Evolutionary conservation across 192 early-diverging fungal genomes (phyloP), one percentile per base, ranked within the genome.

Genomic region (Powellomyces hirtus): DNA sequence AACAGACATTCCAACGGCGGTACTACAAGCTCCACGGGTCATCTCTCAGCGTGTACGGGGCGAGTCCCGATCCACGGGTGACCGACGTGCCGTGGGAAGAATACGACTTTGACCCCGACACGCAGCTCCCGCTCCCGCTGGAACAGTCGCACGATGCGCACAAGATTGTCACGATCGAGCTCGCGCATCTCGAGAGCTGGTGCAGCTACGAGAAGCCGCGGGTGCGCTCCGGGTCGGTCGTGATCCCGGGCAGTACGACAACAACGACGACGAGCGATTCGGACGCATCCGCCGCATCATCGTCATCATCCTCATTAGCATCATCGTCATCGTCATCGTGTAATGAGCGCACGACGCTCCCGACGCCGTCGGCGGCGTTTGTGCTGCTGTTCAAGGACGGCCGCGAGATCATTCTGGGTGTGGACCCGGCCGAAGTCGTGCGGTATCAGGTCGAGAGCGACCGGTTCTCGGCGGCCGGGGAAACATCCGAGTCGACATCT

Each of bases 301-400:
- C 18, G 44, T 46, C 44, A 22, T 16, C 22, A 46, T 46, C 44
- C 44, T n/a, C n/a, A n/a, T n/a, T n/a, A n/a, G n/a, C n/a, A n/a
- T n/a, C n/a, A n/a, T n/a, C n/a, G n/a, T n/a, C n/a, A 46, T 1
- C 18, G 0, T n/a, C 18, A 46, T n/a, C n/a, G n/a, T n/a, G n/a
- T n/a, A 2, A 62, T 14, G 59, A 62, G 37, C 59, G 37, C 10
- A 33, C 20, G 0, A 45, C 35, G 4, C 59, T 60, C 7, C 67
- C 67, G 1, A 36, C n/a, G 2, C 67, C 56, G 5, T 45, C 38
- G 24, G 46, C 67, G 1, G 40, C 67, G 31, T 31, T 69, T n/a
- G 38, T 60, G 18, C 27, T 69, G 16, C 37, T 27, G 18, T 69
- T 69, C 58, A 40, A 50, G 27, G 67, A 69, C 42, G 67, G 57